These are phyloP conservation scores for Pythium sp. DNA, from an alignment of 352 stramenopile genomes.

Conservation along the genomic window DNA sequence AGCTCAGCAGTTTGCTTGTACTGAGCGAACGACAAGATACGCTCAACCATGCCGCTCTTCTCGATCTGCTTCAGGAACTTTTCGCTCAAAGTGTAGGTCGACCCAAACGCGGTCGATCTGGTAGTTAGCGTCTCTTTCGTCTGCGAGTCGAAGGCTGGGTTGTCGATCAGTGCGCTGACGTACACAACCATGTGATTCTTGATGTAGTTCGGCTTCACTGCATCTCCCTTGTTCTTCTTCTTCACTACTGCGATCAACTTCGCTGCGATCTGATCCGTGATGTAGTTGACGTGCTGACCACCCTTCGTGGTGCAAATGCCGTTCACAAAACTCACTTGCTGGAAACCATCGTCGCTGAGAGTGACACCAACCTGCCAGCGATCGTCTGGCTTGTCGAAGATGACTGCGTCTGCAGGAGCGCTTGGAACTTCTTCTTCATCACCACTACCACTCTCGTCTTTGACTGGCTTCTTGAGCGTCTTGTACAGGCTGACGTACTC, in stretches of 20 bases:
- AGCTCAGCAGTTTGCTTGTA: conserved; percentile 92
- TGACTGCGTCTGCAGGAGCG: conserved; percentile 36
- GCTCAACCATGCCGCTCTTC: conserved; percentile 89
- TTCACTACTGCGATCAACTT: conserved; percentile 91
- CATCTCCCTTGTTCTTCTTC: conserved; percentile 92
- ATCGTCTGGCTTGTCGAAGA: conserved; percentile 93
- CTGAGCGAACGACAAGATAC: conserved; percentile 89
- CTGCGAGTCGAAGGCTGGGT: conserved; percentile 97
- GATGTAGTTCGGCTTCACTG: conserved; percentile 93
- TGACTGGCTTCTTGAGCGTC: conserved; percentile 21
- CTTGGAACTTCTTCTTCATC: conserved; percentile 5
- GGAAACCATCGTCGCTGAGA: conserved; percentile 91
- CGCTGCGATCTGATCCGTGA: conserved; percentile 88
- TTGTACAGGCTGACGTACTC: conserved; percentile 94
- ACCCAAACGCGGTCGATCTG: conserved; percentile 79
- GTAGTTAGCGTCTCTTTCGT: conserved; percentile 98
- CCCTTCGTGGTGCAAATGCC: conserved; percentile 96
- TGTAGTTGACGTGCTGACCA: conserved; percentile 95
- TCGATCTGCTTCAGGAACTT: conserved; percentile 88
- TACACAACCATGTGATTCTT: conserved; percentile 97
- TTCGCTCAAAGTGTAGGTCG: conserved; percentile 80
- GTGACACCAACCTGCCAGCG: conserved; percentile 94
- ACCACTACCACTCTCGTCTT: conserved; percentile 13
- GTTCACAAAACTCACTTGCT: conserved; percentile 98
- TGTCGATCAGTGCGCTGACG: conserved; percentile 96